Percentiles rank a stretch among this genome's conserved stretches.
These are phyloP conservation scores for Zoysia pacifica DNA, from an alignment of 176 grass and related monocot genomes.

Conservation along the genomic window DNA sequence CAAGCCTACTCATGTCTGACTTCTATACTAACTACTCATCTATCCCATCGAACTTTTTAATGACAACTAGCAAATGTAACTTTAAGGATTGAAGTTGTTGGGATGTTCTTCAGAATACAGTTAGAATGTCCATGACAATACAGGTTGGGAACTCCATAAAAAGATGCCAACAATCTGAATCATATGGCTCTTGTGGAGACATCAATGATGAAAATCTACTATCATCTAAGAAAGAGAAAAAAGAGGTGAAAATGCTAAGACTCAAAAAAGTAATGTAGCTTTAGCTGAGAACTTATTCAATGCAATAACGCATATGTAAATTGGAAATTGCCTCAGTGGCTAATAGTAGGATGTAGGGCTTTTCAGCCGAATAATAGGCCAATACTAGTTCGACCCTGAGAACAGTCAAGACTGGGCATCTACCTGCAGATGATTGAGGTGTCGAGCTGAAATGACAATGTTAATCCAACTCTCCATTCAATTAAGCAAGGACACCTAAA, in stretches of 20 bases:
- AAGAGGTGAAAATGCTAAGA: background rate
- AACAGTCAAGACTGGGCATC: background rate
- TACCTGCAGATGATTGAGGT: background rate
- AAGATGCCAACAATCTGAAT: background rate
- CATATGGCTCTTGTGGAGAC: background rate
- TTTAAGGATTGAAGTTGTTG: constrained; percentile 10
- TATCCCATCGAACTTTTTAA: constrained; percentile 22
- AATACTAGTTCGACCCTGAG: background rate
- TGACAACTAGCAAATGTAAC: constrained; percentile 36
- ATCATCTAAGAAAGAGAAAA: background rate
- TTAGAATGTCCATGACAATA: background rate
- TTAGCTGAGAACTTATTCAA: background rate
- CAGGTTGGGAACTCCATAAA: background rate
- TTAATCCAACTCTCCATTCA: background rate
- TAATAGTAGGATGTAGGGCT: background rate
- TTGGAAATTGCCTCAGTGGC: background rate
- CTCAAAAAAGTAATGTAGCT: background rate
- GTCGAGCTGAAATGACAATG: background rate
- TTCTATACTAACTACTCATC: constrained; percentile 20
- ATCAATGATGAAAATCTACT: constrained; percentile 4
- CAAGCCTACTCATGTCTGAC: constrained; percentile 26
- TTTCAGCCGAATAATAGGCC: background rate
- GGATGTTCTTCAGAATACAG: constrained; percentile 20
- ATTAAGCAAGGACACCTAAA: background rate
- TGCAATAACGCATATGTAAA: background rate